Evolutionary conservation across 352 stramenopile species (phyloP).

Genomic region (Globisporangium iwayamae): DNA sequence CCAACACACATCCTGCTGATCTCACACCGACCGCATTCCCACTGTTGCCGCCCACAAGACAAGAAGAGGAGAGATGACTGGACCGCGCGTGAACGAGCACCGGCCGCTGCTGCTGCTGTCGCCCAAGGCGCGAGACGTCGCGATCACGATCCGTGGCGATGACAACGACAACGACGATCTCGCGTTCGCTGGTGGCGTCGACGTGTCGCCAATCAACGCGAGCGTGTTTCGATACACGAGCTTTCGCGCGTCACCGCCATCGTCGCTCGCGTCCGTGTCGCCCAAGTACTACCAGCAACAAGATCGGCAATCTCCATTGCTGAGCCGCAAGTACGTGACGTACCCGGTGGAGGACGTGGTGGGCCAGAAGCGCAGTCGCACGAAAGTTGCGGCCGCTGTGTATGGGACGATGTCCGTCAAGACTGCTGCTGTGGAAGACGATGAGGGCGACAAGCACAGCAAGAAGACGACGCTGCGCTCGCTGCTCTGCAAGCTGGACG

Average conservation of each 20-base stretch:
- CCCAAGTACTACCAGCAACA: slow-evolving; percentile 10
- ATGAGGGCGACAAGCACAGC: slow-evolving; percentile 10
- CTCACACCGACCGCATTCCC: background rate
- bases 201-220: background rate
- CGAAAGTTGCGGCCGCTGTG: slow-evolving; percentile 10
- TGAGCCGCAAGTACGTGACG: slow-evolving; percentile 25
- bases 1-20: background rate
- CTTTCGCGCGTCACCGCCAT: background rate
- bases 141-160: slow-evolving; percentile 12
- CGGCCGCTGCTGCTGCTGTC: slow-evolving; percentile 7
- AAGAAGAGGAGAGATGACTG: slow-evolving; percentile 2
- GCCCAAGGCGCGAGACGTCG: slow-evolving; percentile 7
- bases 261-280: slow-evolving; percentile 4
- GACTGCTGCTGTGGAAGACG: slow-evolving; percentile 6
- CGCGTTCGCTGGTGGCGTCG: background rate
- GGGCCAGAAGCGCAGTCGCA: slow-evolving; percentile 16
- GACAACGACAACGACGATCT: background rate
- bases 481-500: slow-evolving; percentile 16
- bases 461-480: slow-evolving; percentile 20
- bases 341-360: slow-evolving; percentile 32
- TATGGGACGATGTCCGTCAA: slow-evolving; percentile 40
- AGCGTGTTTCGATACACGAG: slow-evolving; percentile 11
- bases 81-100: slow-evolving; percentile 5
- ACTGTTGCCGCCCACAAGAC: background rate
- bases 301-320: slow-evolving; percentile 3